Conservation (phyloP, 2,329 filamentous ascomycete species). For the Coniochaeta pulveracea region DNA sequence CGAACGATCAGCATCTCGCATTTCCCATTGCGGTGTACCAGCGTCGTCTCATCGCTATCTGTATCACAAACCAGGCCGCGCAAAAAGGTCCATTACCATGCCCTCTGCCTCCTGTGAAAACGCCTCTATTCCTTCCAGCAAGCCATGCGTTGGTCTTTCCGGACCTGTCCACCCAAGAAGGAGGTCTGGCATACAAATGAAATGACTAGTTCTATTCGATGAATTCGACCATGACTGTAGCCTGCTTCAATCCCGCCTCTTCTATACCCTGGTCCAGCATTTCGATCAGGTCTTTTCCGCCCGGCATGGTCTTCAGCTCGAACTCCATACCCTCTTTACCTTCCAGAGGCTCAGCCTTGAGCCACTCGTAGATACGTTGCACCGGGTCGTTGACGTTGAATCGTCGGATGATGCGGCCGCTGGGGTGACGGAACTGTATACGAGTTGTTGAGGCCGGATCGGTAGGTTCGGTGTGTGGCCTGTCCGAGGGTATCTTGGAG, state of each 20-base stretch:
- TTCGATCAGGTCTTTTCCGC: constrained; percentile 72
- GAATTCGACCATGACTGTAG: constrained; percentile 92
- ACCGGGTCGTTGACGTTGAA: constrained; percentile 71
- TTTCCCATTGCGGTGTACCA: too few species aligned
- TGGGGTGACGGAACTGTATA: constrained; percentile 85
- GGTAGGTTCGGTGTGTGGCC: constrained; percentile 68
- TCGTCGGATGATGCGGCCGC: constrained; percentile 75
- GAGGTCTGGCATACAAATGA: too few species aligned
- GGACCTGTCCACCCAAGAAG: too few species aligned
- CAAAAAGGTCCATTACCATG: too few species aligned
- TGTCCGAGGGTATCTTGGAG: constrained; percentile 57
- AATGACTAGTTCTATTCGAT: constrained; percentile 46
- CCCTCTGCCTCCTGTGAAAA: too few species aligned
- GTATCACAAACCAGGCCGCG: too few species aligned
- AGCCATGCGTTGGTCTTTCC: too few species aligned
- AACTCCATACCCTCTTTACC: constrained; percentile 71
- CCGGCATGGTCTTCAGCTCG: constrained; percentile 72
- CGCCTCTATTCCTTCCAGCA: too few species aligned
- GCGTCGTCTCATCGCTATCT: too few species aligned
- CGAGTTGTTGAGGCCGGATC: constrained; percentile 66
- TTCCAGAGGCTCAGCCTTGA: constrained; percentile 78
- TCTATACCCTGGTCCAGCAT: constrained; percentile 62
- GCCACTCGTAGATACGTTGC: constrained; percentile 84
- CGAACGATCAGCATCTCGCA: too few species aligned
- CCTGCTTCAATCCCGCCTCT: constrained; percentile 79